phyloP scores from a whole-genome alignment of 345 rosid genomes.

The Aegle marmelos region DNA sequence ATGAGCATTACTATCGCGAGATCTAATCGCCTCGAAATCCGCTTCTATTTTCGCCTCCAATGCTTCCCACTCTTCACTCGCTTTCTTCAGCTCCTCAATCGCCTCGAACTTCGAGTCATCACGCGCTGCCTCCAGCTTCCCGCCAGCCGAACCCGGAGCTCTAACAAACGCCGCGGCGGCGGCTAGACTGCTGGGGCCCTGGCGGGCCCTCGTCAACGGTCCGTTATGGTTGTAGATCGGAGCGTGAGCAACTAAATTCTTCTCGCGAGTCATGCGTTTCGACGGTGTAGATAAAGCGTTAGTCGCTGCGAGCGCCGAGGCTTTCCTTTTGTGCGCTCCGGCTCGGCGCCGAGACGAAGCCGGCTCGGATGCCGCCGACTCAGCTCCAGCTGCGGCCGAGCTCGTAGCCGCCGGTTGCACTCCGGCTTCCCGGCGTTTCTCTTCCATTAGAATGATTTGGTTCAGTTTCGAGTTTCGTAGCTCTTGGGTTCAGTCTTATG shows the following conservation, averaged over 20 bases:
- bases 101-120: slow-evolving; percentile 25
- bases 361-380: slow-evolving; percentile 59
- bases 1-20: slow-evolving; percentile 69
- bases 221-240: slow-evolving; percentile 85
- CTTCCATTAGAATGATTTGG: slow-evolving; percentile 42
- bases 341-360: slow-evolving; percentile 64
- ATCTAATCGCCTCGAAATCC: slow-evolving; percentile 76
- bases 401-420: slow-evolving; percentile 34
- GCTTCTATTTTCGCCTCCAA: slow-evolving; percentile 74
- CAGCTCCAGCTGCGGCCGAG: slow-evolving; percentile 29
- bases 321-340: slow-evolving; percentile 71
- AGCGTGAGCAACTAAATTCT: slow-evolving; percentile 49
- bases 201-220: slow-evolving; percentile 92
- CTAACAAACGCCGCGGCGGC: slow-evolving; percentile 14
- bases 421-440: slow-evolving; percentile 57
- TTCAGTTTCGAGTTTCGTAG: neutral
- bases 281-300: slow-evolving; percentile 55
- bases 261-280: slow-evolving; percentile 81
- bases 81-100: slow-evolving; percentile 35
- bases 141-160: slow-evolving; percentile 17
- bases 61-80: slow-evolving; percentile 67
- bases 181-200: slow-evolving; percentile 47
- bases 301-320: slow-evolving; percentile 43
- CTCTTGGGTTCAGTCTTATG: neutral
- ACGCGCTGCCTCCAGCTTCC: slow-evolving; percentile 30